Evolutionary conservation across 768 basidiomycete species (phyloP), one percentile per base, ranked within the genome.

Genomic region (Leccinum variicolor): DNA sequence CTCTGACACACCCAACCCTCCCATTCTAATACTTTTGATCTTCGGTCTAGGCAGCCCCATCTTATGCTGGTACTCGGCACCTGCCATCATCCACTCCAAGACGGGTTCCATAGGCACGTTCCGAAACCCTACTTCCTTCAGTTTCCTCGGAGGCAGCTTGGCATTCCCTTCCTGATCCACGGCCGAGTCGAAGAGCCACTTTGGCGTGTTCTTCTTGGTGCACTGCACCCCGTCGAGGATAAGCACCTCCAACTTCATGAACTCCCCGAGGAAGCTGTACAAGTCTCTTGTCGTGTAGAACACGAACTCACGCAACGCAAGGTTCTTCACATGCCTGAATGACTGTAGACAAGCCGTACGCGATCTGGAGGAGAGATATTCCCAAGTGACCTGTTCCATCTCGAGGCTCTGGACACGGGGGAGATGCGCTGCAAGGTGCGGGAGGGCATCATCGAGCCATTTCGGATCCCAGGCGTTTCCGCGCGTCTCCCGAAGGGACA

Each of bases 401-500:
- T 66, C 71, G 11, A 72, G 63, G 23, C 51, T 62, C 46, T 62
- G 63, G n/a, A 72, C 50, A 11, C 58, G 52, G 7, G 59, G 39
- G 1, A 72, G 59, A 29, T 69, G 61, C 6, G 21, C 58, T 6
- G 64, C 62, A 17, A 72, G 58, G 29, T 60, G 50, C 13, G 69
- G 71, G 21, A 72, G 63, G 14, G 65, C 62, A 21, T 69, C 71
- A 13, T 74, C 58, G 7, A 74, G 58, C 71, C 71, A 72, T 43
- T 67, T 69, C 3, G 70, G 72, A 54, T 73, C 73, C 71, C 69
- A 74, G 4, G 65, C 46, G 14, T 67, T 62, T 21, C 71, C 71
- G 17, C 67, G 71, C 10, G 70, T 68, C 52, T 73, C 71, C 25
- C 61, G 69, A 33, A 74, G 10, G 46, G 62, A 72, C 39, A 72